Base-by-base conservation (phyloP, 441 rosid species). In the Jatropha multifida region DNA sequence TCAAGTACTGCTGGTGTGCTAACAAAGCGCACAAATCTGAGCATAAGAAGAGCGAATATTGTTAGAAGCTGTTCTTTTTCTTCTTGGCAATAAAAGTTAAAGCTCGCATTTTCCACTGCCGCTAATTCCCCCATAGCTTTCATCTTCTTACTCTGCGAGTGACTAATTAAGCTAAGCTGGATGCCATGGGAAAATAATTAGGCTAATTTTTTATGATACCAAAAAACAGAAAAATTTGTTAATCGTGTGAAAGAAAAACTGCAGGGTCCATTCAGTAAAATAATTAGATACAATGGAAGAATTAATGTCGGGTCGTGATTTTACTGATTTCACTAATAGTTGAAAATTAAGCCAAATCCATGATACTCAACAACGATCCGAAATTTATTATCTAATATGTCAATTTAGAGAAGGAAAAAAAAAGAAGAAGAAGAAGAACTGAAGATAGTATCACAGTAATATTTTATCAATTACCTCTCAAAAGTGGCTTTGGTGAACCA, bases 401-500 rank as follows among this genome's bases (percentile, higher is more conserved):
- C 6, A 52, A 52, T 15, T 15, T 52, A 52, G n/a, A 17, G 2
- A 52, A 15, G 56, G 56, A 46, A 48, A 49, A 46, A 48, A 49
- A 18, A 7, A 38, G 51, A 11, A 15, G 44, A 64, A 67, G 15
- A 26, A 52, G 48, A 48, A 13, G 51, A 8, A 1, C n/a, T 27
- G 23, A 56, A 65, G 9, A 38, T 32, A 8, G 23, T 23, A 23
- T 23, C 23, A 52, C 4, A 15, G 14, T 48, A 48, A 48, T 48
- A 48, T 9, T 12, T 65, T 54, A 27, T 49, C 32, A 5, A 74
- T 78, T 83, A 94, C 97, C 94, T 89, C 83, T 88, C 87, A 80
- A 92, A 88, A 67, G 96, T 90, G 72, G 88, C 87, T 83, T 92
- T 92, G 76, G 97, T 89, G 88, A 92, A 94, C 97, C 96, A 94